Conservation (phyloP, 192 early-diverging fungal species). For the Martensiomyces pterosporus region DNA sequence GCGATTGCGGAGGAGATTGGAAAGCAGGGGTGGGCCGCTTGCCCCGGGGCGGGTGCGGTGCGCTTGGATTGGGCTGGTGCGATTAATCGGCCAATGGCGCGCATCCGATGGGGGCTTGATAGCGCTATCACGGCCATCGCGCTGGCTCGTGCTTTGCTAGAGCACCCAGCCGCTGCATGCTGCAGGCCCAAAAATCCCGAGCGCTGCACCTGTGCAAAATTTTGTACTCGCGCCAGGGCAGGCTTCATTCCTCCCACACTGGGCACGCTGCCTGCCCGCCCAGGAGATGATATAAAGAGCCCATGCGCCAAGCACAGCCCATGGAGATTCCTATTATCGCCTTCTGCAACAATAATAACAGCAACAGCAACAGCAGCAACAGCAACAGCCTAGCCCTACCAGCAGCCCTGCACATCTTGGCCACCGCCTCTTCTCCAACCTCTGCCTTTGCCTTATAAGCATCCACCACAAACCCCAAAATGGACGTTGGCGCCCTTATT, state of each 20-base stretch:
- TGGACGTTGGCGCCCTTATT: conserved; percentile 17
- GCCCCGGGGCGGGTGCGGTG: too few species aligned
- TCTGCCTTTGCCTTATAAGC: neutral
- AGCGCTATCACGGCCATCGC: conserved; percentile 13
- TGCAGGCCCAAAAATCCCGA: conserved; percentile 20
- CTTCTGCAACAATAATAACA: neutral
- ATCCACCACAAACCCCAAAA: neutral
- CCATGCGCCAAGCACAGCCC: neutral
- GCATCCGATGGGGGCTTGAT: conserved; percentile 7
- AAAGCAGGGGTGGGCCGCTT: too few species aligned
- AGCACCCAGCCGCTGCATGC: conserved; percentile 6
- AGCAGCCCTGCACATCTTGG: too few species aligned
- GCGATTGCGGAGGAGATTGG: too few species aligned
- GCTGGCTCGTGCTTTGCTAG: conserved; percentile 24
- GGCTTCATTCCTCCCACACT: too few species aligned
- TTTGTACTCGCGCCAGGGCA: too few species aligned
- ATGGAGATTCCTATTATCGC: neutral
- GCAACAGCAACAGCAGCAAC: neutral
- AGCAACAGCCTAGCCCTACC: too few species aligned
- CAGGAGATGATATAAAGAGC: too few species aligned
- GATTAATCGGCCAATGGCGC: conserved; percentile 19
- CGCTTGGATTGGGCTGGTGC: conserved; percentile 4
- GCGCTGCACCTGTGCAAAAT: too few species aligned
- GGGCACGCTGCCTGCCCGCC: too few species aligned
- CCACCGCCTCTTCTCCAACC: neutral